Percentiles rank a stretch among this genome's conserved stretches.
These are phyloP conservation scores for Golubevia sp. DNA, from an alignment of 1,284 basidiomycete species.

Conservation along the genomic window DNA sequence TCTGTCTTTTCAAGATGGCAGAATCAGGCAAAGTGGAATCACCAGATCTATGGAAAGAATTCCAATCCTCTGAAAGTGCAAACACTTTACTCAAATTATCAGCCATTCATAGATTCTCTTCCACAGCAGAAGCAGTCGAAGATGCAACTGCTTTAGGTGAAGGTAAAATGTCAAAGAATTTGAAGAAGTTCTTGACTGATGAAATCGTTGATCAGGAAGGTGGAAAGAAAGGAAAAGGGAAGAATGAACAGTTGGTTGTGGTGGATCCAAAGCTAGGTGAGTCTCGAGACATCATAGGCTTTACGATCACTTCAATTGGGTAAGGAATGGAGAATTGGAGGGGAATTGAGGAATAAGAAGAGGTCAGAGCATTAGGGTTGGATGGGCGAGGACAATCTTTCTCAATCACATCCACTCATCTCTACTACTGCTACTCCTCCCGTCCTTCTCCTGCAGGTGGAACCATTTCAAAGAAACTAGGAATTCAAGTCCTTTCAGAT, in stretches of 20 bases:
- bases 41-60: conserved; percentile 86
- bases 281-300: conserved; percentile 62
- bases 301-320: too few relatives aligned
- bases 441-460: too few relatives aligned
- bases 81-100: conserved; percentile 79
- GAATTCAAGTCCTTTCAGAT: conserved; percentile 80
- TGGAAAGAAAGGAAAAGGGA: conserved; percentile 78
- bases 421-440: too few relatives aligned
- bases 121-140: conserved; percentile 97
- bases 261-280: conserved; percentile 87
- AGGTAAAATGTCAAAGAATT: conserved; percentile 86
- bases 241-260: conserved; percentile 80
- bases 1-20: conserved; percentile 95
- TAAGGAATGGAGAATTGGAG: too few relatives aligned
- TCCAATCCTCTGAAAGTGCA: conserved; percentile 86
- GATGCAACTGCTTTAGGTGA: conserved; percentile 90
- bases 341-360: too few relatives aligned
- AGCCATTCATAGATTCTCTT: conserved; percentile 92
- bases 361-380: too few relatives aligned
- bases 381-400: too few relatives aligned
- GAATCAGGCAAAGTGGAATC: conserved; percentile 85
- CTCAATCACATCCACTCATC: too few relatives aligned
- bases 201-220: conserved; percentile 70
- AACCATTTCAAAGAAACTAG: conserved; percentile 89
- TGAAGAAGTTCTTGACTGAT: conserved; percentile 90